Conservation (phyloP, 2,329 filamentous ascomycete genomes). For the Cordyceps cateniannulata region DNA sequence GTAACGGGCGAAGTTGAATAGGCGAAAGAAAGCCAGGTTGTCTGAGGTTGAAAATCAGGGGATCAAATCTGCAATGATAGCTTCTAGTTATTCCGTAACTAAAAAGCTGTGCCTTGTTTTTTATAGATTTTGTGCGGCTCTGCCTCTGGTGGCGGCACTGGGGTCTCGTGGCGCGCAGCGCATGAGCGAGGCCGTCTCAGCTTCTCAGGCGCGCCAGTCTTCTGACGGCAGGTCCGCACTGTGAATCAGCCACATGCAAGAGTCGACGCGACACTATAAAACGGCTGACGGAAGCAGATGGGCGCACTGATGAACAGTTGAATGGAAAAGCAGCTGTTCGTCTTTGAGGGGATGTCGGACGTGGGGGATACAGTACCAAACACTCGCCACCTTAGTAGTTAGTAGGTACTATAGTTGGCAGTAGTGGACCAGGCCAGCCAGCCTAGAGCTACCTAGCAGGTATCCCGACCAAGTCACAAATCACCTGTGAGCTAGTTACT, state of each 20-base stretch:
- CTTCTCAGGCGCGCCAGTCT: constrained; percentile 8
- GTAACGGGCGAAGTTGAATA: constrained; percentile 29
- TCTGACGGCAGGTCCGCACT: background rate
- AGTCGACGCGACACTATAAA: background rate
- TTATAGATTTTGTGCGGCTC: background rate
- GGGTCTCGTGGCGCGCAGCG: constrained; percentile 7
- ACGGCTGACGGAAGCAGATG: background rate
- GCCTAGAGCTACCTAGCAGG: too few relatives aligned
- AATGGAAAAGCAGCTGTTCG: background rate
- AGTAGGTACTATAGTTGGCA: too few relatives aligned
- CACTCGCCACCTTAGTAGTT: too few relatives aligned
- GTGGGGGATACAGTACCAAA: background rate
- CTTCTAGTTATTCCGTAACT: background rate
- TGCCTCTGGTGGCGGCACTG: background rate
- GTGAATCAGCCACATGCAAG: constrained; percentile 2
- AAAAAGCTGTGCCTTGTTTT: background rate
- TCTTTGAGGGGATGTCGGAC: background rate
- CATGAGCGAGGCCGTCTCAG: background rate
- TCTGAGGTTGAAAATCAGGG: background rate
- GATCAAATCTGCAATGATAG: background rate
- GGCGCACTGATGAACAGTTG: background rate
- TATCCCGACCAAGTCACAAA: too few relatives aligned
- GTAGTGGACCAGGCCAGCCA: too few relatives aligned
- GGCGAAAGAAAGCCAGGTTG: constrained; percentile 40
- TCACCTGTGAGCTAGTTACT: too few relatives aligned